phyloP scores from a whole-genome alignment of 306 rosid genomes.

The Canavalia ensiformis region DNA sequence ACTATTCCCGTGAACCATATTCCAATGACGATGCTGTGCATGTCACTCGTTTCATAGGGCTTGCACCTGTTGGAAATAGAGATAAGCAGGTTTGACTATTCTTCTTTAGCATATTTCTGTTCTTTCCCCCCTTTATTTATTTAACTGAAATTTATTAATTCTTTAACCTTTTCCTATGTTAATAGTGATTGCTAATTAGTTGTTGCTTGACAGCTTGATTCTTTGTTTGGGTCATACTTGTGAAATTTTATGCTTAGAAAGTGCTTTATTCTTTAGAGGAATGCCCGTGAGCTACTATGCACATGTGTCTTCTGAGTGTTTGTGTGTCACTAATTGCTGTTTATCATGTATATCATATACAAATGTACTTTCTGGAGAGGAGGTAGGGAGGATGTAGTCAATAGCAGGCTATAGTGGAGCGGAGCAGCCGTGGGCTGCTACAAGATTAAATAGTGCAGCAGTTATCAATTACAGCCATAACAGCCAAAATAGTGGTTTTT shows the following conservation, averaged over 20 bases:
- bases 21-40: constrained; percentile 86
- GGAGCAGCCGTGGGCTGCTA: too few relatives aligned
- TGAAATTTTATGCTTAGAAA: constrained; percentile 23
- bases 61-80: constrained; percentile 91
- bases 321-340: not conserved
- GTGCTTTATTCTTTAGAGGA: constrained; percentile 18
- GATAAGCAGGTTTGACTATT: constrained; percentile 81
- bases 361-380: constrained; percentile 5
- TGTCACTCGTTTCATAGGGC: constrained; percentile 95
- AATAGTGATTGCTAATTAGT: constrained; percentile 1
- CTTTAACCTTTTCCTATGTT: constrained; percentile 2
- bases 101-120: not conserved
- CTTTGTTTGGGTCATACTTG: not conserved
- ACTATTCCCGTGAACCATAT: constrained; percentile 93
- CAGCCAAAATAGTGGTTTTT: too few relatives aligned
- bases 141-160: not conserved
- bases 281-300: constrained; percentile 16
- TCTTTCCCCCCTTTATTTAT: constrained; percentile 14
- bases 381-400: not conserved
- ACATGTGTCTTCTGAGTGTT: constrained; percentile 3
- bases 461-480: too few relatives aligned
- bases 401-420: too few relatives aligned
- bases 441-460: too few relatives aligned
- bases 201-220: constrained; percentile 10
- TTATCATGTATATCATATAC: not conserved